Conservation (phyloP, 768 basidiomycete genomes). For the Mycena metata region DNA sequence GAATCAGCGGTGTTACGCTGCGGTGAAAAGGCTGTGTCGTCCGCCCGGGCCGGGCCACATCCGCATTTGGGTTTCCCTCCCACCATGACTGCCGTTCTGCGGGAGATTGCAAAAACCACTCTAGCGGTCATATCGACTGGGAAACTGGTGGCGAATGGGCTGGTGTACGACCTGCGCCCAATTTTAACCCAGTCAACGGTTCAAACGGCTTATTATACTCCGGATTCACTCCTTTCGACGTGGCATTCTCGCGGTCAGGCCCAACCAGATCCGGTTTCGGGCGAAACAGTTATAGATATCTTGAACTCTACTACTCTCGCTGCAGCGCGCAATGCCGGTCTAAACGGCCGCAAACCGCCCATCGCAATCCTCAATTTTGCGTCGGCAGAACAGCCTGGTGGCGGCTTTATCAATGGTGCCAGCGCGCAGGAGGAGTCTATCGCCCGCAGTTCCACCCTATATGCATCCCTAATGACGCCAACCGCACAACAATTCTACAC, state of each 20-base stretch:
- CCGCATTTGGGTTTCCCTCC: neutral
- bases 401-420: slow-evolving; percentile 80
- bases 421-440: slow-evolving; percentile 87
- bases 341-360: slow-evolving; percentile 40
- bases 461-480: slow-evolving; percentile 68
- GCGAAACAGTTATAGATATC: slow-evolving; percentile 58
- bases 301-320: slow-evolving; percentile 75
- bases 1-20: no score
- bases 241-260: slow-evolving; percentile 56
- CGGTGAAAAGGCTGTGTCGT: no score
- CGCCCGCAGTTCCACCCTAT: slow-evolving; percentile 81
- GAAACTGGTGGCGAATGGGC: slow-evolving; percentile 40
- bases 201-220: slow-evolving; percentile 67
- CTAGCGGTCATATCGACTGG: slow-evolving; percentile 24
- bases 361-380: slow-evolving; percentile 86
- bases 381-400: slow-evolving; percentile 71
- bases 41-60: no score
- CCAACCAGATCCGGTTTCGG: slow-evolving; percentile 7
- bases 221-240: slow-evolving; percentile 60
- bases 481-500: slow-evolving; percentile 73
- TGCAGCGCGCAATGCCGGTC: slow-evolving; percentile 58
- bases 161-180: slow-evolving; percentile 46
- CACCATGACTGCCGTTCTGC: slow-evolving; percentile 16
- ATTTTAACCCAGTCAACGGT: slow-evolving; percentile 48
- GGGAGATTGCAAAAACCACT: slow-evolving; percentile 27